Evolutionary conservation across 2,329 filamentous ascomycete species (phyloP), one percentile per base, ranked within the genome.

Genomic region (Trichoderma brevicompactum): DNA sequence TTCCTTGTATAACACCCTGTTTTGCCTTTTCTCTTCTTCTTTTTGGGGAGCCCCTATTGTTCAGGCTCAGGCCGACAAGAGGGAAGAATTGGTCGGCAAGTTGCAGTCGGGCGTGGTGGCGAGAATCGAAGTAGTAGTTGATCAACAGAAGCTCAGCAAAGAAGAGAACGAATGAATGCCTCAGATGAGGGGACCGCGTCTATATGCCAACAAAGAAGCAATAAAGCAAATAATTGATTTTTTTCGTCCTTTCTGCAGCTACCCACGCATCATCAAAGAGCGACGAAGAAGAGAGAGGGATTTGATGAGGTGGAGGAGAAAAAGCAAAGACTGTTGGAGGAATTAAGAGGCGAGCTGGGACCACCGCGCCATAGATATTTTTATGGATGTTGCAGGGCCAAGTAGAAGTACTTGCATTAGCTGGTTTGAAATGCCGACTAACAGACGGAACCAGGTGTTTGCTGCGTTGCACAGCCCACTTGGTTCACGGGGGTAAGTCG

Each of bases 391-490:
- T 28, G 23, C 23, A 28, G 23, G 23, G 41, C 48, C 44, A 40
- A 17, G 38, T 8, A 50, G 19, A 41, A 44, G 17, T 53, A 32
- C 38, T 52, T 62, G 56, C 56, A 60, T 54, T 62, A 53, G 59
- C 46, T 62, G 38, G 38, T 53, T 46, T 53, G 59, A 40, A 34
- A 19, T 56, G 53, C 40, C 15, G 40, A 56, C 53, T 56, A 50
- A 49, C 2, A 56, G 55, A 61, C 46, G 48, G 58, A 32, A 34
- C 48, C 58, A 50, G 34, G 17, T 55, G 52, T 58, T 58, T 58
- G 54, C 41, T 53, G 36, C 48, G 43, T 34, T 62, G 59, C 59
- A 62, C 59, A 62, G 59, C 59, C 59, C 59, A 62, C 49, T 62
- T 53, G 40, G 36, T 23, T 44, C 54, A 58, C 28, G 54, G 23